These are phyloP conservation scores for Pistacia integerrima DNA, from an alignment of 345 rosid genomes.

Conservation along the genomic window DNA sequence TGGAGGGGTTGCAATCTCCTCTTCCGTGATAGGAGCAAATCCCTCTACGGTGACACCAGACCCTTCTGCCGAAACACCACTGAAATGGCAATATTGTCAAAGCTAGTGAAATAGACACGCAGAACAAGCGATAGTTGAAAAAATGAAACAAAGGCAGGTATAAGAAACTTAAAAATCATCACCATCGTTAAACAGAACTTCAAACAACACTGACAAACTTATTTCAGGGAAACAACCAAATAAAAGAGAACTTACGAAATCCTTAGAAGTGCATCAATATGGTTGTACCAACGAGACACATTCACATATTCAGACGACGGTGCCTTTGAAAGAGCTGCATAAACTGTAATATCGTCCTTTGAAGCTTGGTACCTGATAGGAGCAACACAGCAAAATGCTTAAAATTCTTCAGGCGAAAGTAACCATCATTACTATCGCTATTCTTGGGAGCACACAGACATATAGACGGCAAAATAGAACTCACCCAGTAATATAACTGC, in stretches of 20 bases:
- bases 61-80: constrained; percentile 83
- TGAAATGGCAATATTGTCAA: constrained; percentile 22
- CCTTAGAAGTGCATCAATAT: constrained; percentile 88
- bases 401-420: background rate
- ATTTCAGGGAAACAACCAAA: background rate
- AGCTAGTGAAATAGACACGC: background rate
- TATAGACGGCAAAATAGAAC: background rate
- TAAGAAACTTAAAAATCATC: background rate
- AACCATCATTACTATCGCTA: too few relatives aligned
- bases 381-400: background rate
- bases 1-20: constrained; percentile 82
- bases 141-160: background rate
- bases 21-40: constrained; percentile 47
- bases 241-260: constrained; percentile 65
- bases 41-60: constrained; percentile 75
- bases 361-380: constrained; percentile 80
- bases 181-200: too few relatives aligned
- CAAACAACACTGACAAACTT: too few relatives aligned
- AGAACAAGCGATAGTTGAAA: background rate
- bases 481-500: constrained; percentile 82
- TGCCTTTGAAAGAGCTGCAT: constrained; percentile 52
- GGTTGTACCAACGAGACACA: constrained; percentile 75
- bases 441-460: too few relatives aligned
- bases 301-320: constrained; percentile 72
- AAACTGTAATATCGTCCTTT: constrained; percentile 77